Base-by-base conservation (phyloP, 2,329 filamentous ascomycete species). In the Rhinocladiella similis region DNA sequence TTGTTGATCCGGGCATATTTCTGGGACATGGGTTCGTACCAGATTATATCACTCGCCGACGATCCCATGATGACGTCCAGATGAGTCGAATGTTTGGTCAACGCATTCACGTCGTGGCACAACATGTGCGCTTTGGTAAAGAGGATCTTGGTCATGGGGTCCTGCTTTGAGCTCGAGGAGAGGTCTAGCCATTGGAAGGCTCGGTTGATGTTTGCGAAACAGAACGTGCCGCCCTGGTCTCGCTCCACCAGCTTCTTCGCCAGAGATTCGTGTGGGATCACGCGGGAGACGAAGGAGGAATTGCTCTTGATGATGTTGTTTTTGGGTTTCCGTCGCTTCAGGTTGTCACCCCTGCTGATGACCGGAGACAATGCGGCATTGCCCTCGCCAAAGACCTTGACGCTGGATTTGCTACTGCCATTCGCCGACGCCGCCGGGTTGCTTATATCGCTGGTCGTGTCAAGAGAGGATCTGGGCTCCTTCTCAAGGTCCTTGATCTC, bases 291-390 rank as follows among this genome's bases (percentile, higher is more conserved):
- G 69, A 97, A 99, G 0, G 93, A 96, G 9, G 94, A 99, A 73
- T 96, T 97, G 76, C 91, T 97, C 79, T 99, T 99, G 50, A 93
- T 87, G 72, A 99, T 94, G 72, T 95, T 97, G 74, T 93, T 97
- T 80, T 97, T 99, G 2, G 94, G 94, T 72, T 99, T 99, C 68
- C 87, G 84, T 70, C 85, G 83, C 79, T 97, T 97, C 20, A 78
- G 70, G 9, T 77, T 76, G 60, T 81, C 79, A 67, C 92, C 90
- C 67, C 90, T 91, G 27, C 81, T 79, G 50, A 82, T 80, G 16
- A 80, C 79, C 2, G 84, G 70, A 10, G 81, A 77, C 27, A 97
- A 79, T 22, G 90, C 81, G 5, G 87, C 82, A 69, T 96, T 97
- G 51, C 89, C 89, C 66, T 94, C 90, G 6, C 93, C 93, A 72